These are phyloP conservation scores for Podochytrium sp. DNA, from an alignment of 192 early-diverging fungal genomes.

Conservation along the genomic window DNA sequence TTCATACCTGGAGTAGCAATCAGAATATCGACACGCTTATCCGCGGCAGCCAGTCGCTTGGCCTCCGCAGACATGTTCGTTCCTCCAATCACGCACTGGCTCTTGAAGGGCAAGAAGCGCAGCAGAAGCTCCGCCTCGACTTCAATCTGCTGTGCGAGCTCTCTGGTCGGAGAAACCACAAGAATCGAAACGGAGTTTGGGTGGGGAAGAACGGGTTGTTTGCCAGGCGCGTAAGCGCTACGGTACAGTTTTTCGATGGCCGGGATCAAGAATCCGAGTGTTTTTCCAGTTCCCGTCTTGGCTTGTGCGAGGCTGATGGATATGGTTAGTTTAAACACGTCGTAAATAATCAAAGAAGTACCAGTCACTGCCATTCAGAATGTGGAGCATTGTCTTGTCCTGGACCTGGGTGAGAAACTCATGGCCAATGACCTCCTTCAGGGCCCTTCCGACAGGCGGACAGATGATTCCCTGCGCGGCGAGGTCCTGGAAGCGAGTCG, in stretches of 20 bases:
- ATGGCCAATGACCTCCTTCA: constrained; percentile 27
- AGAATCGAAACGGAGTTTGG: constrained; percentile 61
- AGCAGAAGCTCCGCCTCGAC: constrained; percentile 72
- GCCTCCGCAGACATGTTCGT: constrained; percentile 29
- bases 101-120: constrained; percentile 61
- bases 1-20: constrained; percentile 92
- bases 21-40: constrained; percentile 76
- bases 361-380: constrained; percentile 32
- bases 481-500: constrained; percentile 17
- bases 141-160: constrained; percentile 87
- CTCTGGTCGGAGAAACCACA: constrained; percentile 86
- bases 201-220: neutral
- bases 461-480: constrained; percentile 22
- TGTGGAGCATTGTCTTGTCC: constrained; percentile 19
- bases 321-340: neutral
- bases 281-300: constrained; percentile 93
- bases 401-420: constrained; percentile 34
- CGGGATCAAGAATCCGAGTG: constrained; percentile 82
- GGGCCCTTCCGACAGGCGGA: constrained; percentile 1
- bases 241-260: constrained; percentile 66
- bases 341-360: neutral
- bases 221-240: neutral
- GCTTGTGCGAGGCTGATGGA: constrained; percentile 74
- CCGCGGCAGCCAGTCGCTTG: neutral
- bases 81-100: constrained; percentile 75